Conservation (phyloP, 352 stramenopile genomes). For the Phytopythium cucurbitacearum region DNA sequence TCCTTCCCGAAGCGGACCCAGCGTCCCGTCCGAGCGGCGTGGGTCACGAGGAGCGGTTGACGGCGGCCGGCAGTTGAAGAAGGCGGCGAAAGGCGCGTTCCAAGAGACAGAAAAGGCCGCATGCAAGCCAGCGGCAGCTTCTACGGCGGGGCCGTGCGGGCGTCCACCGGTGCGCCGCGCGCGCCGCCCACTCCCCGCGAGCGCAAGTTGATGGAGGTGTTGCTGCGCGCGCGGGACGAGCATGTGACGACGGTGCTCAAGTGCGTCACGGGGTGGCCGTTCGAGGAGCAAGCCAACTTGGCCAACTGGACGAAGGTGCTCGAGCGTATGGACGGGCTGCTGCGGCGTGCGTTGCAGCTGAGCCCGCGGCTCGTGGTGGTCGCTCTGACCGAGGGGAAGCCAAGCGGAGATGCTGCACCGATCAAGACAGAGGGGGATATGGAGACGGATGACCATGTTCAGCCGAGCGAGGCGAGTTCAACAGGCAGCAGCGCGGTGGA, state of each 20-base stretch:
- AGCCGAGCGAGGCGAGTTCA: not conserved
- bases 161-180: conserved; percentile 12
- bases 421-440: conserved; percentile 1
- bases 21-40: too few species aligned
- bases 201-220: conserved; percentile 52
- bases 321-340: conserved; percentile 43
- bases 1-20: too few species aligned
- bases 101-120: not conserved
- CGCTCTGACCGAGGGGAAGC: not conserved
- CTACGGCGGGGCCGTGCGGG: conserved; percentile 5
- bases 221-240: conserved; percentile 40
- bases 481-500: conserved; percentile 5
- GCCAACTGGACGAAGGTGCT: conserved; percentile 65
- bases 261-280: conserved; percentile 70
- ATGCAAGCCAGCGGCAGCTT: conserved; percentile 19
- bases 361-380: conserved; percentile 45
- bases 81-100: too few species aligned
- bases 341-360: conserved; percentile 32
- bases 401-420: not conserved
- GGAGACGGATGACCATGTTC: conserved; percentile 6
- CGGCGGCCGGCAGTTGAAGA: too few species aligned
- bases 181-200: conserved; percentile 47
- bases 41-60: too few species aligned
- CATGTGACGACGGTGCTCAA: conserved; percentile 54
- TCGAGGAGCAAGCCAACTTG: conserved; percentile 77